A percentile compares a stretch with the other conserved stretches of the same genome.
These are phyloP conservation scores for Phytophthora hibernalis DNA, from an alignment of 352 stramenopile species.

Conservation along the genomic window DNA sequence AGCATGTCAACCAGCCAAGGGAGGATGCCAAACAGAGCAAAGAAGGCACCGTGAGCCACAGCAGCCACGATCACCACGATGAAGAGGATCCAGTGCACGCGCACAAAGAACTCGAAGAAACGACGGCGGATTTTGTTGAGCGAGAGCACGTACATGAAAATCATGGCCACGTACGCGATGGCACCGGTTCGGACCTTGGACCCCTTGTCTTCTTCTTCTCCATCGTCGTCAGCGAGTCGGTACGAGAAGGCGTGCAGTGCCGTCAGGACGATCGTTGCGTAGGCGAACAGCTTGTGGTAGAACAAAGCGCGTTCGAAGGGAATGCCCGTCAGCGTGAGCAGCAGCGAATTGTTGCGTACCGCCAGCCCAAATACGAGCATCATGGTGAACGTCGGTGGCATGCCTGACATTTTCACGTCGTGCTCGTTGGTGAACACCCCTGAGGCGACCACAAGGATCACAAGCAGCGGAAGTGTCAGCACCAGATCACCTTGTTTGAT, in stretches of 20 bases:
- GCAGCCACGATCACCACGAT: conserved; percentile 42
- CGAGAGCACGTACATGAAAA: conserved; percentile 32
- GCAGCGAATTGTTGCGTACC: conserved; percentile 52
- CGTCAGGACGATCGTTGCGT: conserved; percentile 35
- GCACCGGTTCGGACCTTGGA: conserved; percentile 15
- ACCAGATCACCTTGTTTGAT: conserved; percentile 48
- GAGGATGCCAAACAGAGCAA: conserved; percentile 33
- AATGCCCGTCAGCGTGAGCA: conserved; percentile 44
- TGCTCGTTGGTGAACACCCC: conserved; percentile 2
- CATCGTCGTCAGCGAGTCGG: conserved; percentile 17
- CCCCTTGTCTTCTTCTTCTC: conserved; percentile 5
- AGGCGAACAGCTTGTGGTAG: conserved; percentile 48
- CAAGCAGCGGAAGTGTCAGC: conserved; percentile 23
- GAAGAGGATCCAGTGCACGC: conserved; percentile 55
- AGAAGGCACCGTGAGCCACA: conserved; percentile 39
- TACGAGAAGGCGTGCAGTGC: conserved; percentile 45
- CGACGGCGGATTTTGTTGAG: conserved; percentile 38
- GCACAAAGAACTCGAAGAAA: conserved; percentile 31
- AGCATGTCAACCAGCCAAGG: conserved; percentile 44
- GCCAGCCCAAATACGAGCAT: conserved; percentile 43
- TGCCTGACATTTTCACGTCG: conserved; percentile 21
- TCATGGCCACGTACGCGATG: conserved; percentile 35
- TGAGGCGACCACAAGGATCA: conserved; percentile 20
- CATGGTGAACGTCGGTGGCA: conserved; percentile 33
- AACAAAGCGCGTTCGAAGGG: conserved; percentile 52